A percentile compares a stretch with the other conserved stretches of the same genome.
phyloP scores from a whole-genome alignment of 257 asterid genomes.

The Salvia miltiorrhiza region DNA sequence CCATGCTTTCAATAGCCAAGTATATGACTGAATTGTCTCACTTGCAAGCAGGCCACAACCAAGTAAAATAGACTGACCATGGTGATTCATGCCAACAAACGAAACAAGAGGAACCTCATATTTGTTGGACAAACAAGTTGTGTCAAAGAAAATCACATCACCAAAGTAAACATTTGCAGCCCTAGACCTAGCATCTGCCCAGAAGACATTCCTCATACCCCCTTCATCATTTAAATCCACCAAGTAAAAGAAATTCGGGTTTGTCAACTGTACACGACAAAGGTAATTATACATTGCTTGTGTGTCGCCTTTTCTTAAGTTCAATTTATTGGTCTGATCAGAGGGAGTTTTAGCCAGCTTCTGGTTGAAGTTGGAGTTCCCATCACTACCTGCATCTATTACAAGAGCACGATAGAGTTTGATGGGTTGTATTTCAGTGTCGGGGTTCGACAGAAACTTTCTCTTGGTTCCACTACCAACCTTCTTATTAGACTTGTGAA shows the following conservation, averaged over 20 bases:
- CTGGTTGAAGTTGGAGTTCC: conserved; percentile 28
- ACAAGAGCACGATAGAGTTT: conserved; percentile 62
- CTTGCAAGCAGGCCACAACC: conserved; percentile 85
- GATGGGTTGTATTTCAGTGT: conserved; percentile 47
- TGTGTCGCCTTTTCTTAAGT: conserved; percentile 55
- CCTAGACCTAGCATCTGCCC: conserved; percentile 72
- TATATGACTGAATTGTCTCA: conserved; percentile 52
- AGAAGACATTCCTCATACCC: conserved; percentile 55
- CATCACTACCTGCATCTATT: conserved; percentile 40
- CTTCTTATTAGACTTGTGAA: conserved; percentile 47
- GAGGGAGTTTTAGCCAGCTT: conserved; percentile 28
- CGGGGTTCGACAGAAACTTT: conserved; percentile 36
- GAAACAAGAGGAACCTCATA: conserved; percentile 72
- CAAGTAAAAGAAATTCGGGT: conserved; percentile 58
- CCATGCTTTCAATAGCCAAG: conserved; percentile 70
- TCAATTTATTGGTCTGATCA: conserved; percentile 39
- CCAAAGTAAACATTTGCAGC: conserved; percentile 53
- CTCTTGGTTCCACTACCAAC: conserved; percentile 51
- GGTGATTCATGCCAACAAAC: conserved; percentile 77
- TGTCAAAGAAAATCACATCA: conserved; percentile 68
- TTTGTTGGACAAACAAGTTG: conserved; percentile 58
- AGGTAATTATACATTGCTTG: conserved; percentile 66
- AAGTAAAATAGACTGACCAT: conserved; percentile 64
- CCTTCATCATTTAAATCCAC: conserved; percentile 65
- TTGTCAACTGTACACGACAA: conserved; percentile 71